A percentile compares a stretch with the other conserved stretches of the same genome.
phyloP scores from a whole-genome alignment of 169 alveolate genomes.

The Eimeria brunetti region DNA sequence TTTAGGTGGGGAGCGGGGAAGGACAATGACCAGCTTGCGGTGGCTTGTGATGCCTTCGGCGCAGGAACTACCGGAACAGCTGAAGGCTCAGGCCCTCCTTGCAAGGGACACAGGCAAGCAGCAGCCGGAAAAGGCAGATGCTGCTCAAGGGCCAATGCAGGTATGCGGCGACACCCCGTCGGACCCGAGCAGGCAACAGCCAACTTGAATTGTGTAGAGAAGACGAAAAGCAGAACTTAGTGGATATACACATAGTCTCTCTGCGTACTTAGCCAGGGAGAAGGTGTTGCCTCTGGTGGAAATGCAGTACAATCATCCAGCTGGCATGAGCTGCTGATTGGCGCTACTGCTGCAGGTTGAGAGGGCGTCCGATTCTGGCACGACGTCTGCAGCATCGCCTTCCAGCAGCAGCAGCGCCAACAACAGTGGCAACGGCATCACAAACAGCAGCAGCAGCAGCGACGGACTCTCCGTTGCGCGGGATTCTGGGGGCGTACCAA shows the following conservation, averaged over 20 bases:
- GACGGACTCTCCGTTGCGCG: not conserved
- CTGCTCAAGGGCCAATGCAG: not conserved
- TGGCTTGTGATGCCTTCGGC: not conserved
- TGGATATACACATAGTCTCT: not conserved
- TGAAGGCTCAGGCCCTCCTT: slow-evolving; percentile 58
- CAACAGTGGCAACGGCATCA: not conserved
- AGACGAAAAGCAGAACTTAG: not conserved
- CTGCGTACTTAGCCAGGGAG: not conserved
- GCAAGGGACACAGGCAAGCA: not conserved
- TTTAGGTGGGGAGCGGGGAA: not conserved
- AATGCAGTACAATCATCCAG: not conserved
- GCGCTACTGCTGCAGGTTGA: slow-evolving; percentile 2
- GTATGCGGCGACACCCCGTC: not conserved
- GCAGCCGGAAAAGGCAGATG: not conserved
- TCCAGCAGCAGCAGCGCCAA: not conserved
- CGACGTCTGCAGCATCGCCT: not conserved
- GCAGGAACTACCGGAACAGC: slow-evolving; percentile 58
- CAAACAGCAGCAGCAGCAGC: slow-evolving; percentile 41
- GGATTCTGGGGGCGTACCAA: not conserved
- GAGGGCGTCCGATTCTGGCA: not conserved
- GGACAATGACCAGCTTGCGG: not conserved
- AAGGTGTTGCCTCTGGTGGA: not conserved
- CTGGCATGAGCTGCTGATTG: not conserved
- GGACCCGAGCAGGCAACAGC: not conserved
- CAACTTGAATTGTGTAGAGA: not conserved